phyloP scores from a whole-genome alignment of 2,329 filamentous ascomycete species.

The Ceratocystis huliohia region DNA sequence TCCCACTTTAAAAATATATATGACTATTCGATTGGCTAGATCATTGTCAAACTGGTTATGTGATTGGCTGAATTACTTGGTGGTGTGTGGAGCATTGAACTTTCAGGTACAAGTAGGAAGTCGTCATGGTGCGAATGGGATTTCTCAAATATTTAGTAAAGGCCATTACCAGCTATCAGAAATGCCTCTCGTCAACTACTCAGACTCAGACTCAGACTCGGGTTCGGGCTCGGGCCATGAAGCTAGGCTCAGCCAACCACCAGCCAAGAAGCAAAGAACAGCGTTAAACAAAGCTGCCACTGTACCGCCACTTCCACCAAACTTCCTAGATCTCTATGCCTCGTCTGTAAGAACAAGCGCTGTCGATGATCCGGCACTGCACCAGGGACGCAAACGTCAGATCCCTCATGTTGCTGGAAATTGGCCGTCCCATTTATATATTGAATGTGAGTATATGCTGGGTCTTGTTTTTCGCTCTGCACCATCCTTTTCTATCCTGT shows the following conservation, averaged over 20 bases:
- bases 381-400: slow-evolving; percentile 70
- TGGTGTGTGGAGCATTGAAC: too few relatives aligned
- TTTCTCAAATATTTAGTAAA: not conserved
- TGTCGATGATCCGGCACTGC: slow-evolving; percentile 68
- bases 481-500: not conserved
- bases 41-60: too few relatives aligned
- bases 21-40: too few relatives aligned
- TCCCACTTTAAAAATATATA: too few relatives aligned
- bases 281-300: not conserved
- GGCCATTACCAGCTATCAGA: not conserved
- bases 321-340: slow-evolving; percentile 85
- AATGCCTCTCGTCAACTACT: slow-evolving; percentile 54
- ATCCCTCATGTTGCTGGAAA: slow-evolving; percentile 77
- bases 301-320: slow-evolving; percentile 56
- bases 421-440: slow-evolving; percentile 86
- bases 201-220: slow-evolving; percentile 1
- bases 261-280: slow-evolving; percentile 15
- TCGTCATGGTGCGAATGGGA: too few relatives aligned
- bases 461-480: not conserved
- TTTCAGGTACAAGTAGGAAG: too few relatives aligned
- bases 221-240: slow-evolving; percentile 5
- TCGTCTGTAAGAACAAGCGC: slow-evolving; percentile 65
- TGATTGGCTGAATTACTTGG: too few relatives aligned
- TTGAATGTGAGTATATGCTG: slow-evolving; percentile 61
- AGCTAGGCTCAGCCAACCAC: slow-evolving; percentile 11